phyloP scores from a whole-genome alignment of 495 filamentous ascomycete species.

The Penicillium diatomitis region DNA sequence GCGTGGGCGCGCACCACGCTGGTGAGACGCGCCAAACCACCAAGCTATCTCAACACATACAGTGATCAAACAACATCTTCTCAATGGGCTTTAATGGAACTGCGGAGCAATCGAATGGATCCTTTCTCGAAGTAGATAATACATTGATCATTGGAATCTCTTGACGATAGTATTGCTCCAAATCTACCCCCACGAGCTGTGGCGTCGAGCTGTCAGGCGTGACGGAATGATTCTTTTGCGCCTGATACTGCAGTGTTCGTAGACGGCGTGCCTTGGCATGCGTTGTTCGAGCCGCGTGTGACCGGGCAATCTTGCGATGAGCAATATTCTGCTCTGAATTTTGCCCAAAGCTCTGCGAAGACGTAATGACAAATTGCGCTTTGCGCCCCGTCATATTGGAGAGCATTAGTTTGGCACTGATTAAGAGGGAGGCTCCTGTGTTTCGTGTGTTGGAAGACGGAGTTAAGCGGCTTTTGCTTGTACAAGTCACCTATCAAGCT shows the following conservation, averaged over 20 bases:
- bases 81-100: conserved; percentile 3
- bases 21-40: no score
- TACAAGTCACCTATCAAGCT: no score
- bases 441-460: no score
- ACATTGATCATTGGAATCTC: background rate
- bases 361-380: conserved; percentile 2
- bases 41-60: no score
- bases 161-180: no score
- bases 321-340: conserved; percentile 18
- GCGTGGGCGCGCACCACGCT: no score
- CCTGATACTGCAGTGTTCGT: conserved; percentile 14
- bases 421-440: no score
- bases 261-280: conserved; percentile 14
- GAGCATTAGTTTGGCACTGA: no score
- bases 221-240: conserved; percentile 2
- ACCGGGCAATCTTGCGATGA: conserved; percentile 16
- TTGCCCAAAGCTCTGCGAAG: background rate
- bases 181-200: no score
- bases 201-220: no score
- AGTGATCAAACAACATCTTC: conserved; percentile 9
- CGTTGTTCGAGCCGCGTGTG: conserved; percentile 15
- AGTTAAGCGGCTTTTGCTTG: no score
- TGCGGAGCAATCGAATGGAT: conserved; percentile 9
- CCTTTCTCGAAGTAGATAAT: conserved; percentile 2
- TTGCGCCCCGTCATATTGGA: background rate